A percentile compares a stretch with the other conserved stretches of the same genome.
phyloP scores from a whole-genome alignment of 2,329 filamentous ascomycete genomes.

The Xylaria arbuscula region DNA sequence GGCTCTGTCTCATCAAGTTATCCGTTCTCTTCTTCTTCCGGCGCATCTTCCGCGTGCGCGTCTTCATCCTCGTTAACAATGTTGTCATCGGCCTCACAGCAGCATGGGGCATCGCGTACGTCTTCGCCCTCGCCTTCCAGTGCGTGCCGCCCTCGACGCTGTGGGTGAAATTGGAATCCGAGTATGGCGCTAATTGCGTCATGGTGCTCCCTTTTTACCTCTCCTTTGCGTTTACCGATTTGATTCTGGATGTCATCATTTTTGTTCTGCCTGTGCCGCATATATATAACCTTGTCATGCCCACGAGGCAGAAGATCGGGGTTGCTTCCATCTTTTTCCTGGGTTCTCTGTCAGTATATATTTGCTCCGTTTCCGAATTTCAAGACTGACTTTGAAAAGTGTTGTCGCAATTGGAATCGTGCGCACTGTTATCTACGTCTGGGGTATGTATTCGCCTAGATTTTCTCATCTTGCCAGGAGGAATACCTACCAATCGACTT shows the following conservation, averaged over 20 bases:
- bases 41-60: conserved; percentile 36
- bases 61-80: conserved; percentile 37
- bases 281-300: conserved; percentile 33
- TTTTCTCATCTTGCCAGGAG: background rate
- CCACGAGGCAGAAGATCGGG: conserved; percentile 34
- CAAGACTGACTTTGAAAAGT: conserved; percentile 20
- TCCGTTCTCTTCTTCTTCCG: conserved; percentile 40
- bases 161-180: conserved; percentile 39
- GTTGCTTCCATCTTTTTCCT: conserved; percentile 38
- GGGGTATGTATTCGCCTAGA: conserved; percentile 25
- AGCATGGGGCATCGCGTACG: conserved; percentile 35
- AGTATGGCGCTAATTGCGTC: conserved; percentile 30
- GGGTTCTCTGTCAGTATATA: conserved; percentile 35
- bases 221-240: conserved; percentile 34
- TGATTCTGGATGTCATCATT: conserved; percentile 38
- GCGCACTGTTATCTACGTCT: conserved; percentile 36
- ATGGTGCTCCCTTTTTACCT: conserved; percentile 33
- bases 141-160: conserved; percentile 30
- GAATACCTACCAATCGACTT: no score
- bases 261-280: conserved; percentile 38
- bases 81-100: conserved; percentile 38
- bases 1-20: conserved; percentile 35
- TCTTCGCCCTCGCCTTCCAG: conserved; percentile 37
- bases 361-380: no score
- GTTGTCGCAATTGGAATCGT: conserved; percentile 36